phyloP scores from a whole-genome alignment of 768 basidiomycete species.

The Suillus ampliporus region DNA sequence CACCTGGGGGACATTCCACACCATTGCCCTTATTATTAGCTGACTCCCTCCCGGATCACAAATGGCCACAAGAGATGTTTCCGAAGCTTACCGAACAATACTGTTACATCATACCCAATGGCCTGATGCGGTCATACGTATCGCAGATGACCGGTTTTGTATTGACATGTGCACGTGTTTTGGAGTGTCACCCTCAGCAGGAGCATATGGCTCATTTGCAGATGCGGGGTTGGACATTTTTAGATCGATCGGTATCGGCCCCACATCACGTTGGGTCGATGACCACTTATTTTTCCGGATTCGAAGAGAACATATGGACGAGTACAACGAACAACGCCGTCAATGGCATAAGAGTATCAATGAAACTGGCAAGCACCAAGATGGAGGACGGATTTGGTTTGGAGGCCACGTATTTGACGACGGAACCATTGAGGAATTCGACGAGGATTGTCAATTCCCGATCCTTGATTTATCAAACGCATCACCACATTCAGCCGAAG shows the following conservation, averaged over 20 bases:
- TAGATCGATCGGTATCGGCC: conserved; percentile 15
- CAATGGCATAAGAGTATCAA: conserved; percentile 11
- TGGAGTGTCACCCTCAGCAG: conserved; percentile 24
- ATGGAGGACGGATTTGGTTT: conserved; percentile 33
- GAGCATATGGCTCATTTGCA: conserved; percentile 30
- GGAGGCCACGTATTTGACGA: conserved; percentile 24
- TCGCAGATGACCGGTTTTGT: conserved; percentile 21
- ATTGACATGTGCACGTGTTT: conserved; percentile 37
- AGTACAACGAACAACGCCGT: conserved; percentile 30
- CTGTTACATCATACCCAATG: conserved; percentile 29
- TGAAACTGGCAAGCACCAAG: background rate
- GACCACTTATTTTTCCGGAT: conserved; percentile 35
- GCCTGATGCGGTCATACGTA: conserved; percentile 17
- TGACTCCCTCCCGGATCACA: too few species aligned
- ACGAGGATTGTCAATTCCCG: conserved; percentile 34
- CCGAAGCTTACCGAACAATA: conserved; percentile 29
- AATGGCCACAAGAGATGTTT: conserved; percentile 35
- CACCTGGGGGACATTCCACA: conserved; percentile 37
- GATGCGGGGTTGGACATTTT: conserved; percentile 27
- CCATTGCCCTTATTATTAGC: conserved; percentile 18
- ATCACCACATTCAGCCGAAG: background rate
- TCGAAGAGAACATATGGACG: conserved; percentile 13
- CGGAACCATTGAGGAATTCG: conserved; percentile 34
- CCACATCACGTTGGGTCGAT: conserved; percentile 37
- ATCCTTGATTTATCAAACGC: background rate